Conservation (phyloP, 257 asterid genomes). For the Solanum lycopersicoides region DNA sequence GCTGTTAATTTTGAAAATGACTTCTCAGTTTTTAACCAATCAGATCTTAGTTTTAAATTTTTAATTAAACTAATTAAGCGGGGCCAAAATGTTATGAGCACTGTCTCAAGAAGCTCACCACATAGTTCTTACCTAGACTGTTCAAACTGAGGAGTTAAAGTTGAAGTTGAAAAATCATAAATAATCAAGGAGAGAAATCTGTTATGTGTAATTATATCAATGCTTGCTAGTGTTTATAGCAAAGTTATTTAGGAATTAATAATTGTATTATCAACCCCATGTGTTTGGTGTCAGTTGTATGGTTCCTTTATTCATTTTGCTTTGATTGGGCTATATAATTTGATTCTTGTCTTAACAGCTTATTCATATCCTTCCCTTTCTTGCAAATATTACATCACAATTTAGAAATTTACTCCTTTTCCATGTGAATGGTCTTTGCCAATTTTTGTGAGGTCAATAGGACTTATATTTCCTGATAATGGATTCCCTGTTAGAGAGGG, state of each 20-base stretch:
- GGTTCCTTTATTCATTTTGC: neutral
- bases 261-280: neutral
- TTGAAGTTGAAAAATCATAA: neutral
- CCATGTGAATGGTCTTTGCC: neutral
- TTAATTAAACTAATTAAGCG: neutral
- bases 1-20: neutral
- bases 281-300: neutral
- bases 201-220: neutral
- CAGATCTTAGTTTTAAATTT: neutral
- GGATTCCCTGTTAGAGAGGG: neutral
- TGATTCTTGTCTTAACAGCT: neutral
- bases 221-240: neutral
- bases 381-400: neutral
- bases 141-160: neutral
- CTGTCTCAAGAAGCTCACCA: neutral
- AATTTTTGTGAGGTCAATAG: neutral
- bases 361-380: neutral
- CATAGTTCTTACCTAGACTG: neutral
- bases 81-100: neutral
- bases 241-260: neutral
- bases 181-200: neutral
- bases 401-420: neutral
- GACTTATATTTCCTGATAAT: neutral
- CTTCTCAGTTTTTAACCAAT: neutral
- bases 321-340: neutral